Conservation (phyloP, 352 stramenopile species). For the Phytopythium oedochilum region DNA sequence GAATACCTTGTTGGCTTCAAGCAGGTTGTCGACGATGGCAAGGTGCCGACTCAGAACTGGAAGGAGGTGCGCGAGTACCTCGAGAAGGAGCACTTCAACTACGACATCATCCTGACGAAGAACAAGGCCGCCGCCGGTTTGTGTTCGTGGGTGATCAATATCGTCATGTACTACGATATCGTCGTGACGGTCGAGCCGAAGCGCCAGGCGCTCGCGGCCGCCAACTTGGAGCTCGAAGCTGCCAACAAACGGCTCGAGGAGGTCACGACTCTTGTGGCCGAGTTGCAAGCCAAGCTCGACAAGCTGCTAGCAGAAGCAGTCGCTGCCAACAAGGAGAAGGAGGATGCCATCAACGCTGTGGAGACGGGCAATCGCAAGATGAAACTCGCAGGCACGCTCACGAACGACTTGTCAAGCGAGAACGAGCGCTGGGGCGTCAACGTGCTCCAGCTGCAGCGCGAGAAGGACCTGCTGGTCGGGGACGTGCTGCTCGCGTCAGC, state of each 20-base stretch:
- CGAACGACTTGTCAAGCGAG: conserved; percentile 92
- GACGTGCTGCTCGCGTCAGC: conserved; percentile 92
- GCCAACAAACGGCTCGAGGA: conserved; percentile 88
- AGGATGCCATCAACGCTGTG: conserved; percentile 91
- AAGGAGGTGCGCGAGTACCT: conserved; percentile 93
- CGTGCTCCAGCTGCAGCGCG: conserved; percentile 88
- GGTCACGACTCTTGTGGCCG: conserved; percentile 89
- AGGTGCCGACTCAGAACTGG: conserved; percentile 90
- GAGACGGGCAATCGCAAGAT: conserved; percentile 93
- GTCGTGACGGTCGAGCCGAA: conserved; percentile 94
- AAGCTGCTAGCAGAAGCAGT: conserved; percentile 89
- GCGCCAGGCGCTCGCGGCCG: conserved; percentile 86
- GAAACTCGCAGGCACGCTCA: conserved; percentile 93
- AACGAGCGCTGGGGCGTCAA: conserved; percentile 95
- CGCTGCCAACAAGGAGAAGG: conserved; percentile 90
- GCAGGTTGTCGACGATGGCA: conserved; percentile 91
- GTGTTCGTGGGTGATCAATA: conserved; percentile 95
- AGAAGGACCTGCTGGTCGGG: conserved; percentile 91
- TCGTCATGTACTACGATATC: conserved; percentile 97
- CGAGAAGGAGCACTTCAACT: conserved; percentile 94
- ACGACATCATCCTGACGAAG: conserved; percentile 93
- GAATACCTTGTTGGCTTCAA: conserved; percentile 93
- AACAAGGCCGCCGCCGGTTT: conserved; percentile 93
- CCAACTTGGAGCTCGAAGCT: conserved; percentile 88
- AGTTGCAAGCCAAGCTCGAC: conserved; percentile 91